Conservation (phyloP, 1,139 yeast genomes). For the Protomyces lactucae-debilis region DNA sequence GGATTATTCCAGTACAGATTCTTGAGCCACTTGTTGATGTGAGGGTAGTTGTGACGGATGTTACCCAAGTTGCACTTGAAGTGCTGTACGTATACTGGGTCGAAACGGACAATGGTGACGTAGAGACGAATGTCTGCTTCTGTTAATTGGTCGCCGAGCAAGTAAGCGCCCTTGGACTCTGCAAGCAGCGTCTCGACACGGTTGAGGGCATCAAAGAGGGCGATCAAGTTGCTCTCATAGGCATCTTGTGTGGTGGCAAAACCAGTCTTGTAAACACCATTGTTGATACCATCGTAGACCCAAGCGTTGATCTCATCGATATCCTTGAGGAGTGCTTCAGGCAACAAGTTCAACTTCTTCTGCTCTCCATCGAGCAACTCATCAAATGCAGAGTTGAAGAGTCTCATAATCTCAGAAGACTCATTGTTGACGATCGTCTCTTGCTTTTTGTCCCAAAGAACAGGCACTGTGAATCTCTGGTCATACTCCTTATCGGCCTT, state of each 20-base stretch:
- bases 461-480: slow-evolving; percentile 88
- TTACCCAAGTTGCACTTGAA: slow-evolving; percentile 85
- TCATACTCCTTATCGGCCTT: slow-evolving; percentile 68
- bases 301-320: slow-evolving; percentile 79
- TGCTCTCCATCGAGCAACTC: slow-evolving; percentile 49
- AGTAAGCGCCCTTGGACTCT: slow-evolving; percentile 48
- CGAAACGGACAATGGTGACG: slow-evolving; percentile 80
- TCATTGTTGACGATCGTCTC: slow-evolving; percentile 85
- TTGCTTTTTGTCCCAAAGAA: slow-evolving; percentile 80
- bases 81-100: slow-evolving; percentile 87
- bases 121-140: slow-evolving; percentile 86
- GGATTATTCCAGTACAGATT: slow-evolving; percentile 79
- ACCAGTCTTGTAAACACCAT: slow-evolving; percentile 76
- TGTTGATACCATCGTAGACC: slow-evolving; percentile 66
- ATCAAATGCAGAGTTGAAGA: slow-evolving; percentile 67
- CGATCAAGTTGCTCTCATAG: slow-evolving; percentile 65
- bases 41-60: slow-evolving; percentile 77
- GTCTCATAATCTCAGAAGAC: slow-evolving; percentile 80
- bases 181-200: slow-evolving; percentile 63
- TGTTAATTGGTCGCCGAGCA: slow-evolving; percentile 65
- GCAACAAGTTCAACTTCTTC: slow-evolving; percentile 58
- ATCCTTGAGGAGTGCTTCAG: slow-evolving; percentile 48
- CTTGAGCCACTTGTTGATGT: slow-evolving; percentile 71
- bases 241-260: slow-evolving; percentile 81
- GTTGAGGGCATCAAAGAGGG: slow-evolving; percentile 66